Evolutionary conservation across 345 rosid genomes (phyloP).

Genomic region (Brassica rapa): DNA sequence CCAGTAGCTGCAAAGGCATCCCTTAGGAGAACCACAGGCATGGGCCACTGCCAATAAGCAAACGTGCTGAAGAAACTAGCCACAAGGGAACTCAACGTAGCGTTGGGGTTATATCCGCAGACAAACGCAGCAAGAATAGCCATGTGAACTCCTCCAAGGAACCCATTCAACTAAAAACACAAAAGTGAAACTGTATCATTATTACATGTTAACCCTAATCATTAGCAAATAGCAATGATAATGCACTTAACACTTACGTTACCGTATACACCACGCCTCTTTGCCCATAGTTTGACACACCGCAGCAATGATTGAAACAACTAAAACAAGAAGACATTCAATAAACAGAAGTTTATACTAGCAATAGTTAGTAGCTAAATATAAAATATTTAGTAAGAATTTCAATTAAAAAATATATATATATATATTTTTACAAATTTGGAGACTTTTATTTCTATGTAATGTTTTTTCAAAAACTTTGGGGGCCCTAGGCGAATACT

Average conservation of each 20-base stretch:
- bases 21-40: slow-evolving; percentile 51
- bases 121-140: slow-evolving; percentile 58
- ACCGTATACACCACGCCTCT: slow-evolving; percentile 60
- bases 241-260: slow-evolving; percentile 44
- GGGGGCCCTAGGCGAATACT: no score
- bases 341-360: neutral
- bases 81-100: slow-evolving; percentile 45
- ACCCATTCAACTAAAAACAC: slow-evolving; percentile 57
- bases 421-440: no score
- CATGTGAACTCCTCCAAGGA: slow-evolving; percentile 63
- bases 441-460: no score
- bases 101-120: slow-evolving; percentile 50
- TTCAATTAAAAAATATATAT: no score
- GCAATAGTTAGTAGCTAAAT: neutral
- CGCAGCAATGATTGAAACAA: slow-evolving; percentile 52
- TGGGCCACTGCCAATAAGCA: slow-evolving; percentile 64
- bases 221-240: slow-evolving; percentile 32
- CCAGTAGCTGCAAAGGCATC: slow-evolving; percentile 32
- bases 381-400: no score
- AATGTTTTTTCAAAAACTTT: no score
- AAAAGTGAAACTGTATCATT: neutral
- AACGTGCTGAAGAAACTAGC: slow-evolving; percentile 51
- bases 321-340: slow-evolving; percentile 37
- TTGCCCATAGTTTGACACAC: slow-evolving; percentile 62
- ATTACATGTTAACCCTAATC: neutral